These are phyloP conservation scores for Picea mariana DNA, from an alignment of 83 land plant species.

Conservation along the genomic window DNA sequence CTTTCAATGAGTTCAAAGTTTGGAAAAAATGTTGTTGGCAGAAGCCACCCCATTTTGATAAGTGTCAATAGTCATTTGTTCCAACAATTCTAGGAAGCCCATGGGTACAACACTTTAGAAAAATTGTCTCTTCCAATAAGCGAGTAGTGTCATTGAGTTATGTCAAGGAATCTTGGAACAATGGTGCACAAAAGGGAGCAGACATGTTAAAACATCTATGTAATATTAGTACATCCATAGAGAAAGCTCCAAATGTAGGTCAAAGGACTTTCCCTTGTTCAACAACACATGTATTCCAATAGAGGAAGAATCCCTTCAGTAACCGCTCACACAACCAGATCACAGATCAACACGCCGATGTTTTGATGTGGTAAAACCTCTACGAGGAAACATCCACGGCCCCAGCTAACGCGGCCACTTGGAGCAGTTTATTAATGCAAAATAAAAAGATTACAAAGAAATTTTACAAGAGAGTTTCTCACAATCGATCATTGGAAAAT, in stretches of 20 bases:
- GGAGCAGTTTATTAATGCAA: too few relatives aligned
- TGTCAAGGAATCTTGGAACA: neutral
- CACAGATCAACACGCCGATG: too few relatives aligned
- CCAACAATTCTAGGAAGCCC: neutral
- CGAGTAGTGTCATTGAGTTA: neutral
- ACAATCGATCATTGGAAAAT: too few relatives aligned
- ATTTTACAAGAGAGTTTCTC: too few relatives aligned
- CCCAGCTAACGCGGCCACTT: too few relatives aligned
- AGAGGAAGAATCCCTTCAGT: too few relatives aligned
- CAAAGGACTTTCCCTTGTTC: too few relatives aligned
- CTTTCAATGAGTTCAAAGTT: conserved; percentile 35
- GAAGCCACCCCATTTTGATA: conserved; percentile 12
- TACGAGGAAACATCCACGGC: too few relatives aligned
- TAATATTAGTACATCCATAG: neutral
- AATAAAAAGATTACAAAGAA: too few relatives aligned
- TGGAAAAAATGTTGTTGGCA: conserved; percentile 39
- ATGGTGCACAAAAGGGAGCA: neutral
- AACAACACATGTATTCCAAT: too few relatives aligned
- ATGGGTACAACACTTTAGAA: conserved; percentile 17
- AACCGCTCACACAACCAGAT: too few relatives aligned
- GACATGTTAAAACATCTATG: neutral
- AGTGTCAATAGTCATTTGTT: neutral
- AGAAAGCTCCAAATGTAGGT: neutral
- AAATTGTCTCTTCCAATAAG: neutral
- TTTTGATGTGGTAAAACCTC: too few relatives aligned